phyloP scores from a whole-genome alignment of 176 grass and related monocot genomes.

The Oropetium thomaeum region DNA sequence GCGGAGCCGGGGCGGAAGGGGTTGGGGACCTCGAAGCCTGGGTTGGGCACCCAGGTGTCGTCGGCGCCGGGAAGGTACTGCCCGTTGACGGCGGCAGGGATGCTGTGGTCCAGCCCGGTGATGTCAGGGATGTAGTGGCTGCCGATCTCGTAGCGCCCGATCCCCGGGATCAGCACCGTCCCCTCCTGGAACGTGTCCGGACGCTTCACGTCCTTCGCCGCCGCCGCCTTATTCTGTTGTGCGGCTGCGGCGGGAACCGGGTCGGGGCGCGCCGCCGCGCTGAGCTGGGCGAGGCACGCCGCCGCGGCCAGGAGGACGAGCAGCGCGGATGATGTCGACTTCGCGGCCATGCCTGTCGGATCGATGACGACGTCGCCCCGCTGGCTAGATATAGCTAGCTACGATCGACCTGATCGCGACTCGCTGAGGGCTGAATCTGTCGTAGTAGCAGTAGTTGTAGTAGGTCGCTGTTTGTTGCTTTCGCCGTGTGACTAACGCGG shows the following conservation, averaged over 20 bases:
- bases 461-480: slow-evolving; percentile 2
- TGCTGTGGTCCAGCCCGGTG: slow-evolving; percentile 64
- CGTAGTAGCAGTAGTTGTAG: no score
- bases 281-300: slow-evolving; percentile 32
- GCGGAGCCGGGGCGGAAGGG: slow-evolving; percentile 49
- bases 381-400: background rate
- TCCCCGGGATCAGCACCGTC: slow-evolving; percentile 55
- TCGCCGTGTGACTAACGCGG: slow-evolving; percentile 14
- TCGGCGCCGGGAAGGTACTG: slow-evolving; percentile 69
- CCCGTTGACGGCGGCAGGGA: slow-evolving; percentile 50
- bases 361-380: background rate
- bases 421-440: background rate
- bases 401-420: slow-evolving; percentile 19
- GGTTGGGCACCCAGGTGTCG: slow-evolving; percentile 86
- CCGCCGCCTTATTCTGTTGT: background rate
- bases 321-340: background rate
- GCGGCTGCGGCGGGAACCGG: slow-evolving; percentile 8
- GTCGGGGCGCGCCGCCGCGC: slow-evolving; percentile 37
- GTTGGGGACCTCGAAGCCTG: slow-evolving; percentile 83
- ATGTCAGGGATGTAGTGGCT: slow-evolving; percentile 43
- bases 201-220: slow-evolving; percentile 17
- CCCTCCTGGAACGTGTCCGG: slow-evolving; percentile 51
- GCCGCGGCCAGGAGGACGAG: slow-evolving; percentile 35
- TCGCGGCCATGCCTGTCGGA: background rate
- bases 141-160: slow-evolving; percentile 51